Evolutionary conservation across 139 green algal species (phyloP), one percentile per base, ranked within the genome.

Genomic region (Closterium sp.): DNA sequence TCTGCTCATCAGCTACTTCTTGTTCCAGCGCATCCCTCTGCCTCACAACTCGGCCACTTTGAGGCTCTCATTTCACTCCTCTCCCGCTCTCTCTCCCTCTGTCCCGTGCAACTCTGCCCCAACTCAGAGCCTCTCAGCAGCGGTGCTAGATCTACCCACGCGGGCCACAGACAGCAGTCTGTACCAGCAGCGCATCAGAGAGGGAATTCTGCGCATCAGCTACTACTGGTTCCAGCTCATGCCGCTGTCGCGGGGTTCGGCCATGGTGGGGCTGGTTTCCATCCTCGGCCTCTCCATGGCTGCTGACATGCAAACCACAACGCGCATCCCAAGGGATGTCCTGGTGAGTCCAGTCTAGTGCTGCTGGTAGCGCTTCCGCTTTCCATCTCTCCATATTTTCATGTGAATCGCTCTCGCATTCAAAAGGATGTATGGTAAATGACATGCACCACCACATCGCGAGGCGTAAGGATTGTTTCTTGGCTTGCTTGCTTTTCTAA

Each of bases 171-270:
- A 73, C 50, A 73, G 50, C 50, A 73, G 50, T 11, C 50, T 21
- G 13, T 73, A 73, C 50, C 50, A 73, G 50, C 50, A 73, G 50
- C 50, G 50, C 13, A 22, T 73, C 9, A 9, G 50, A 1, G 50
- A 73, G 50, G 9, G 9, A 9, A 73, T 73, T 73, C 50, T 73
- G 50, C 50, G 50, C 50, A 73, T 73, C 50, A 73, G 50, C 50
- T 73, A 73, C 50, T 73, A 73, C 50, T 73, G 84, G 84, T 87
- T 32, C 84, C 84, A 87, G 84, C 84, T 87, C 17, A 87, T 87
- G 84, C 84, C 84, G 84, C 84, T 87, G 84, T 32, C 84, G 2
- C n/a, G 84, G 6, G 84, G 84, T 1, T 87, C 84, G 2, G 84
- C 84, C n/a, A 87, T 87, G 84, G 84, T 87, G 84, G 84, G 84